Percentiles rank a stretch among this genome's conserved stretches.
Evolutionary conservation across 2,329 filamentous ascomycete species (phyloP).

Genomic region (Pseudomassariella vexata): DNA sequence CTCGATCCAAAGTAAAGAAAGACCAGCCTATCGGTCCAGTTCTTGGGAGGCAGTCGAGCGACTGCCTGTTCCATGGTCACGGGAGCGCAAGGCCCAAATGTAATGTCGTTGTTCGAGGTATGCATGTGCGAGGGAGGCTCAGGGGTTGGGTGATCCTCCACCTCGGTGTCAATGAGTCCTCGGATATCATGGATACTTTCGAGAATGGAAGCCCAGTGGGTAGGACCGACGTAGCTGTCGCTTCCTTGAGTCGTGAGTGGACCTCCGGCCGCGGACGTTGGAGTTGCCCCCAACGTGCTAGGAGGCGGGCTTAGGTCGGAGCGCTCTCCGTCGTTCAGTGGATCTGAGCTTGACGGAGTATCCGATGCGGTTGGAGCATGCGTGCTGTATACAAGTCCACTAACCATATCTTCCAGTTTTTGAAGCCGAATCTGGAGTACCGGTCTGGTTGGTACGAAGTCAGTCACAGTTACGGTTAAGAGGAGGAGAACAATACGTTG

Average conservation of each 20-base stretch:
- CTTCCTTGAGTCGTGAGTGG: conserved; percentile 15
- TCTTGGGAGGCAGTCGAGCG: conserved; percentile 21
- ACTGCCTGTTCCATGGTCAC: conserved; percentile 27
- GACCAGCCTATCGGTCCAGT: conserved; percentile 25
- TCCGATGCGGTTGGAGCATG: conserved; percentile 16
- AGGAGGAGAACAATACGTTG: no score
- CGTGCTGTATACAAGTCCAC: conserved; percentile 19
- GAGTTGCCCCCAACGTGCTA: conserved; percentile 8
- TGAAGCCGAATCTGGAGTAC: conserved; percentile 28
- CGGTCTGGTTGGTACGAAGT: no score
- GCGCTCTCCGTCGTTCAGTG: conserved; percentile 19
- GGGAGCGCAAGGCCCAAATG: conserved; percentile 19
- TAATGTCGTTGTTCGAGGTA: conserved; percentile 20
- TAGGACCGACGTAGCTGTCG: conserved; percentile 26
- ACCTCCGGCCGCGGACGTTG: conserved; percentile 7
- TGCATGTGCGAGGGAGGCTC: conserved; percentile 18
- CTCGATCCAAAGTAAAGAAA: conserved; percentile 27
- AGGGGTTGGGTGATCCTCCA: conserved; percentile 16
- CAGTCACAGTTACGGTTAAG: no score
- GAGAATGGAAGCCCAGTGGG: conserved; percentile 29
- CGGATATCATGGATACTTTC: conserved; percentile 29
- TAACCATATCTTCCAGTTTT: conserved; percentile 30
- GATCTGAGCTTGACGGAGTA: conserved; percentile 22
- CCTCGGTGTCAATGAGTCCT: conserved; percentile 22
- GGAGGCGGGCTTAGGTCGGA: conserved; percentile 23